Evolutionary conservation across 2,329 filamentous ascomycete species (phyloP), one percentile per base, ranked within the genome.

Genomic region (Clonostachys solani): DNA sequence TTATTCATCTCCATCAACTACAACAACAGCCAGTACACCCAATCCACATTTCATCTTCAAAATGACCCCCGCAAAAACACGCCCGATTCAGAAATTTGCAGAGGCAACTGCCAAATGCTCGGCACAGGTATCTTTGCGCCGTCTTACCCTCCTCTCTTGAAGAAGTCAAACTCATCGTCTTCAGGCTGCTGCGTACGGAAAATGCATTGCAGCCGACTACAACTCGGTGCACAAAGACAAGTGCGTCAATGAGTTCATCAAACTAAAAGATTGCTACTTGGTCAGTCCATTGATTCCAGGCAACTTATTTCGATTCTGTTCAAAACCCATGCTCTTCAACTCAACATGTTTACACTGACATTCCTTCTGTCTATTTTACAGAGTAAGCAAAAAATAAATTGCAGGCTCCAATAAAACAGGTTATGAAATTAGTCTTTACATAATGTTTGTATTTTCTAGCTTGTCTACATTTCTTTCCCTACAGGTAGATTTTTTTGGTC

Each of bases 171-270:
- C 23, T 43, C 45, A 15, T 16, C 23, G 10, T 29, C 23, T 10
- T 29, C 9, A 97, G 92, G 87, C 89, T 45, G 77, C 89, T 4
- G 74, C 81, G 12, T 99, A 97, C 61, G 94, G 92, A 55, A 92
- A 91, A 74, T 99, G 94, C 64, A 84, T 99, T 53, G 80, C 92
- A 44, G 81, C 83, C 37, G 92, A 97, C 62, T 97, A 95, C 69
- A 92, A 92, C 61, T 82, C 90, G 5, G 82, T 96, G 4, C 81
- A 91, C 57, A 95, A 95, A 62, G 89, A 96, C 62, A 94, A 94
- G 74, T 99, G 94, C 61, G 76, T 78, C 5, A 83, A 82, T 49
- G 91, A 96, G 61, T 97, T 99, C 56, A 73, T 94, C 66, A 83
- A 73, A 54, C 66, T 97, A 43, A 96, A 95, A 64, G 77, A 95